Evolutionary conservation across 768 basidiomycete genomes (phyloP), one percentile per base, ranked within the genome.

Genomic region (Mycena kentingensis): DNA sequence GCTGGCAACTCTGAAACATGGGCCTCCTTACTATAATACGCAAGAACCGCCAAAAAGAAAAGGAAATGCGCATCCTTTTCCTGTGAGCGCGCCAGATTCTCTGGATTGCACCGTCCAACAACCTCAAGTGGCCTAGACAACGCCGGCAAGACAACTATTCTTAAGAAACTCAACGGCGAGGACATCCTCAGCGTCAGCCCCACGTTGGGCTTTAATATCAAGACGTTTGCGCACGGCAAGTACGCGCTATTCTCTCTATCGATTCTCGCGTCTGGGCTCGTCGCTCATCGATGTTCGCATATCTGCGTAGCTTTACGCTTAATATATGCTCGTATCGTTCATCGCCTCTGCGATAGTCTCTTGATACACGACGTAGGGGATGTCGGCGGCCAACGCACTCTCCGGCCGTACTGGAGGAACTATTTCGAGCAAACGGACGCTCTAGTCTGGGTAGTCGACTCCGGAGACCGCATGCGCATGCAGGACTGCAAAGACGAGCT

Each of bases 391-490:
- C 97, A 99, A 69, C 84, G 88, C 51, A 95, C 93, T 0, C 84
- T 99, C 46, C 82, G 97, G 26, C 96, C 97, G 6, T 98, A 98
- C 69, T 99, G 97, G 97, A 78, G 93, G 22, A 99, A 98, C 70
- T 98, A 98, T 73, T 98, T 98, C 61, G 97, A 99, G 70, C 92
- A 94, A 71, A 98, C 97, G 10, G 97, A 98, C 70, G 96, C 90
- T 6, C 77, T 99, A 37, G 93, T 98, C 28, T 99, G 97, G 97
- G 96, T 99, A 16, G 95, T 99, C 35, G 97, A 99, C 74, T 96
- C 94, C 0, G 82, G 88, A 31, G 96, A 98, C 72, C 81, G 90
- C 35, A 78, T 93, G 75, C 82, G 97, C 56, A 91, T 97, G 81
- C 71, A 76, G 43, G 95, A 98, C 67, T 98, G 96, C 72, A 88